Base-by-base conservation (phyloP, 202 grass and related monocot species). In the Carex sylvatica region DNA sequence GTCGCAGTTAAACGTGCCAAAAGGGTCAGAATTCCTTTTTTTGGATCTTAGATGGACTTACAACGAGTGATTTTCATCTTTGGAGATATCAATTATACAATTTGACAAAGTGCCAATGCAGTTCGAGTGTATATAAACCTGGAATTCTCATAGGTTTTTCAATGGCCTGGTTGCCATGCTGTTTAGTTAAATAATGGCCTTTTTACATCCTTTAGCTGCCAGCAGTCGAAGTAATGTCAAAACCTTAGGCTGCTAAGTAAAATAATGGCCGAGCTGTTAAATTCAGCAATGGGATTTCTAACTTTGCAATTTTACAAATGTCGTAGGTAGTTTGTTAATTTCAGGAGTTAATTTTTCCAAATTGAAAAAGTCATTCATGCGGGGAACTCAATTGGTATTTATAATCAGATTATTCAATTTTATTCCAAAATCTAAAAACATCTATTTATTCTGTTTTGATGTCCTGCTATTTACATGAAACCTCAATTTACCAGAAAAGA, bases 1-100 rank as follows among this genome's bases (percentile, higher is more conserved):
- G 88, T 97, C 70, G 92, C 94, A 33, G 88, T 97, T 35, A 97
- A 97, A 87, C 94, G 94, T 22, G 92, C 87, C 40, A 97, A 91
- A 80, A 82, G 83, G 84, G 87, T 89, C 65, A 65, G 64, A 56
- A 53, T 46, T 36, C 14, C 53, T 19, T 14, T 75, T 2, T 75
- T 46, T 33, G 24, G 23, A 54, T 53, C 46, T 18, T 74, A 74
- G 40, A 75, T 75, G 13, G 44, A 1, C 51, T 46, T 69, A 42
- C 65, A 69, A 65, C 0, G 66, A 36, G 18, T 20, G 3, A 12
- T 44, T 70, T 22, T 44, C 67, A 70, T 67, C 36, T 71, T 12
- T 4, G 49, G 24, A 20, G 15, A 31, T 33, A 75, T 16, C 0
- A 54, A 51, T 54, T 55, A 6, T 30, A 6, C 1, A 54, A 55